A percentile compares a stretch with the other conserved stretches of the same genome.
These are phyloP conservation scores for Lipomyces chichibuensis DNA, from an alignment of 805 yeast genomes.

Conservation along the genomic window DNA sequence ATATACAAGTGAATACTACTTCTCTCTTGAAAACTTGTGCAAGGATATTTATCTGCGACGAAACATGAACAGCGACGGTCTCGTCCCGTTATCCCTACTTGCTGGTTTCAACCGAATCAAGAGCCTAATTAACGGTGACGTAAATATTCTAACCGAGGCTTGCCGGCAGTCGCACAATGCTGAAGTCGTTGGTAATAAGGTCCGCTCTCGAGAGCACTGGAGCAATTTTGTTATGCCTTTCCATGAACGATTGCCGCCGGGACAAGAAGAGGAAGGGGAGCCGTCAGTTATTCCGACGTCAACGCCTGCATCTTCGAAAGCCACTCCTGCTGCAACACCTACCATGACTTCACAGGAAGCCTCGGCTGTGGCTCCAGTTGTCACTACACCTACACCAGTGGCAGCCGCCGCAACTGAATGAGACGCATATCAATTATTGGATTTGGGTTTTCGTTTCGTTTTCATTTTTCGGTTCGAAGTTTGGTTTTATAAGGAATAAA, in stretches of 20 bases:
- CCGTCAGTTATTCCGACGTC: neutral
- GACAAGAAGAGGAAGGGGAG: constrained; percentile 49
- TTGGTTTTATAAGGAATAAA: neutral
- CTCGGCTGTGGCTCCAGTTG: neutral
- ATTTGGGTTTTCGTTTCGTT: neutral
- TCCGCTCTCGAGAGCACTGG: constrained; percentile 63
- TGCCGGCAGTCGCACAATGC: constrained; percentile 57
- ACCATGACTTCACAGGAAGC: neutral
- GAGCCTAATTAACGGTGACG: constrained; percentile 61
- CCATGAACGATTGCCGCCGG: constrained; percentile 53
- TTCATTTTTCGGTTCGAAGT: neutral
- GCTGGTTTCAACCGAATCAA: constrained; percentile 77
- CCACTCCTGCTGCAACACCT: neutral
- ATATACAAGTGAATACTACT: constrained; percentile 72
- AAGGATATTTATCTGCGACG: constrained; percentile 82
- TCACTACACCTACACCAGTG: neutral
- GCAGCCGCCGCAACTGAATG: neutral
- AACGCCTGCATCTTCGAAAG: neutral
- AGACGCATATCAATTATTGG: neutral
- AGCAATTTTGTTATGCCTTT: constrained; percentile 70
- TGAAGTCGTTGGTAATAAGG: constrained; percentile 56
- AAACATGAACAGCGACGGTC: constrained; percentile 78
- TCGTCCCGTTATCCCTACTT: constrained; percentile 63
- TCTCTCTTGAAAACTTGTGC: constrained; percentile 81
- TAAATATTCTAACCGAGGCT: constrained; percentile 57